These are phyloP conservation scores for Ustilago nuda DNA, from an alignment of 1,284 basidiomycete genomes.

Conservation along the genomic window DNA sequence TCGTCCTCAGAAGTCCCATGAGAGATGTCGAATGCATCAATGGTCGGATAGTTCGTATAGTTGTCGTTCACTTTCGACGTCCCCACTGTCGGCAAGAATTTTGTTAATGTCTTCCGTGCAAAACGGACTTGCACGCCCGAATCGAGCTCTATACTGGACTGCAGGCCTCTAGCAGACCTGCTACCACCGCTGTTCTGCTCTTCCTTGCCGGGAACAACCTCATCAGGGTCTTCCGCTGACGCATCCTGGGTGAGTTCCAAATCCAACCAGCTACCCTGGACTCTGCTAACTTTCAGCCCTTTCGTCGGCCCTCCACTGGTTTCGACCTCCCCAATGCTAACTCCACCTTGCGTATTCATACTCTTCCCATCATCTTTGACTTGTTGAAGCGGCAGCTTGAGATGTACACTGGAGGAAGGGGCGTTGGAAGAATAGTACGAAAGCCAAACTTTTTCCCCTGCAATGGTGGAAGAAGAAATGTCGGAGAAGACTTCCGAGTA, in stretches of 20 bases:
- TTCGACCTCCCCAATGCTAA: slow-evolving; percentile 41
- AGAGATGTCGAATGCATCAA: slow-evolving; percentile 51
- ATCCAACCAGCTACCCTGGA: slow-evolving; percentile 34
- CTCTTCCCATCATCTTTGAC: slow-evolving; percentile 51
- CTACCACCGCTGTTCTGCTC: neutral
- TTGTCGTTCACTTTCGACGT: slow-evolving; percentile 50
- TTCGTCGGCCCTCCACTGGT: slow-evolving; percentile 21
- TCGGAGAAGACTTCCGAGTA: slow-evolving; percentile 76
- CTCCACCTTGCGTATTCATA: slow-evolving; percentile 49
- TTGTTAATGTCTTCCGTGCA: slow-evolving; percentile 18
- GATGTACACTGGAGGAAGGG: slow-evolving; percentile 48
- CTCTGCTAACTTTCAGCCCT: slow-evolving; percentile 26
- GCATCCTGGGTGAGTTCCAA: slow-evolving; percentile 19
- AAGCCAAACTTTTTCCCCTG: slow-evolving; percentile 77
- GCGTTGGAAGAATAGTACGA: slow-evolving; percentile 74
- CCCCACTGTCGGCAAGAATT: slow-evolving; percentile 20
- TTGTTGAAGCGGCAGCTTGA: slow-evolving; percentile 42
- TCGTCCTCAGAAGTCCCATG: slow-evolving; percentile 32
- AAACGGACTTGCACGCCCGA: slow-evolving; percentile 24
- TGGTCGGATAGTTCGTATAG: slow-evolving; percentile 47
- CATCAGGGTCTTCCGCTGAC: neutral
- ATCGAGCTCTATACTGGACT: slow-evolving; percentile 34
- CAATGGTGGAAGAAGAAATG: slow-evolving; percentile 73
- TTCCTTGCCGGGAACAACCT: neutral
- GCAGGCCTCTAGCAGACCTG: slow-evolving; percentile 35